Conservation (phyloP, 441 rosid genomes). For the Syzygium malaccense region DNA sequence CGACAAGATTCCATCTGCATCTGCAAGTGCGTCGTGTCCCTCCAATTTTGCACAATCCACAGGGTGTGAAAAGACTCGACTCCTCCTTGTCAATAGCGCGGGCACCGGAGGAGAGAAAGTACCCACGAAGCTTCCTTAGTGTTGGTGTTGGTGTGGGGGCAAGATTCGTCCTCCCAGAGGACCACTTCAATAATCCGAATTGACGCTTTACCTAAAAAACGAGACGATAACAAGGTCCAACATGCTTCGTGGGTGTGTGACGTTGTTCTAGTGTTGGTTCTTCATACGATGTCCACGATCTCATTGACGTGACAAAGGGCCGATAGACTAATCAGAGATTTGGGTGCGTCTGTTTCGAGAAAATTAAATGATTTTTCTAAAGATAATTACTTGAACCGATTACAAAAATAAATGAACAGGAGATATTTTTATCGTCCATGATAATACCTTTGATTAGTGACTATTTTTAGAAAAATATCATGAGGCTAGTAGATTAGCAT, state of each 20-base stretch:
- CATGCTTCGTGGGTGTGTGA: not conserved
- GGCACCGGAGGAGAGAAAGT: no score
- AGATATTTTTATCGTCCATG: no score
- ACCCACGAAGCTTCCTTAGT: not conserved
- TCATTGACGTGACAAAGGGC: not conserved
- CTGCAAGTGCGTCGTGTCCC: no score
- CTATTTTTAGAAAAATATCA: no score
- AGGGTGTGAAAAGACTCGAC: not conserved
- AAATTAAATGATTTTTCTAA: no score
- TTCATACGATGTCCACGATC: not conserved
- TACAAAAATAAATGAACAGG: not conserved
- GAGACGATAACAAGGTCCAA: not conserved
- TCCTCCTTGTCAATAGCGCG: not conserved
- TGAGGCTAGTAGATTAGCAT: not conserved
- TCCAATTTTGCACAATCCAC: no score
- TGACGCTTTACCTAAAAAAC: not conserved
- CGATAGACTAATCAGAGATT: not conserved
- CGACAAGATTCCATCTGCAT: no score
- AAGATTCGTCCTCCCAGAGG: not conserved
- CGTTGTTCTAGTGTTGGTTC: no score
- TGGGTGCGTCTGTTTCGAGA: accelerated
- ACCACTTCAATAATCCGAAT: not conserved
- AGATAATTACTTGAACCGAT: accelerated
- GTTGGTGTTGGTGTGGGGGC: not conserved
- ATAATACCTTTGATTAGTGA: no score